These are phyloP conservation scores for Hypoxylon crocopeplum DNA, from an alignment of 495 filamentous ascomycete species.

Conservation along the genomic window DNA sequence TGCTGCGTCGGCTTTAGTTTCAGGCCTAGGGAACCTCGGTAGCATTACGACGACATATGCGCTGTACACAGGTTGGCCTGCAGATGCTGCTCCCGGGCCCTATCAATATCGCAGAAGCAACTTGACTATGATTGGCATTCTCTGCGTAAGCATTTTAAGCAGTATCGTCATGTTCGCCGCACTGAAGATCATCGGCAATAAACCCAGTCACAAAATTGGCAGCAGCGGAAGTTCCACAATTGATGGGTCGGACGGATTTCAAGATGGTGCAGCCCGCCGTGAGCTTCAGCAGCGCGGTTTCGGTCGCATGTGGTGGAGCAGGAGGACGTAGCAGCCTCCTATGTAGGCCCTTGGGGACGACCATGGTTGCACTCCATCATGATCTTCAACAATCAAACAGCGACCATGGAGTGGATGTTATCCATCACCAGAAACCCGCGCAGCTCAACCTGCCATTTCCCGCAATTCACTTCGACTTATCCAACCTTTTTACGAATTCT, in stretches of 20 bases:
- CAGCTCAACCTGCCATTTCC: slow-evolving; percentile 43
- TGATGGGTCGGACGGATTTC: slow-evolving; percentile 56
- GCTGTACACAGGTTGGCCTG: slow-evolving; percentile 83
- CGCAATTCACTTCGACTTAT: slow-evolving; percentile 37
- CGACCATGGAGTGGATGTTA: slow-evolving; percentile 11
- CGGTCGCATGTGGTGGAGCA: slow-evolving; percentile 61
- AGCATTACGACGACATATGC: slow-evolving; percentile 89
- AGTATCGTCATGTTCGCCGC: slow-evolving; percentile 71
- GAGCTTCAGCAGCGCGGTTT: slow-evolving; percentile 74
- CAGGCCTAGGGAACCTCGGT: slow-evolving; percentile 83
- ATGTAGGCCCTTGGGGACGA: slow-evolving; percentile 3
- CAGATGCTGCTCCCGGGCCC: slow-evolving; percentile 69
- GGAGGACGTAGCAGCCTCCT: slow-evolving; percentile 13
- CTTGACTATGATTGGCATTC: slow-evolving; percentile 84
- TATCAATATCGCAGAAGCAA: slow-evolving; percentile 84
- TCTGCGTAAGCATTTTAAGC: slow-evolving; percentile 76
- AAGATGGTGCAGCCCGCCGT: slow-evolving; percentile 74
- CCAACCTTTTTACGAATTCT: slow-evolving; percentile 22
- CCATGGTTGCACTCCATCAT: slow-evolving; percentile 8
- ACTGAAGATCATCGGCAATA: slow-evolving; percentile 66
- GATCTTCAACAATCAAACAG: slow-evolving; percentile 38
- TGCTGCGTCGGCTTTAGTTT: slow-evolving; percentile 85
- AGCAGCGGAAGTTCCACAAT: slow-evolving; percentile 47
- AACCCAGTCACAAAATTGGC: slow-evolving; percentile 51
- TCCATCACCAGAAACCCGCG: slow-evolving; percentile 9